Percentiles rank a stretch among this genome's conserved stretches.
These are phyloP conservation scores for Papiliotrema fonsecae DNA, from an alignment of 1,284 basidiomycete genomes.

Conservation along the genomic window DNA sequence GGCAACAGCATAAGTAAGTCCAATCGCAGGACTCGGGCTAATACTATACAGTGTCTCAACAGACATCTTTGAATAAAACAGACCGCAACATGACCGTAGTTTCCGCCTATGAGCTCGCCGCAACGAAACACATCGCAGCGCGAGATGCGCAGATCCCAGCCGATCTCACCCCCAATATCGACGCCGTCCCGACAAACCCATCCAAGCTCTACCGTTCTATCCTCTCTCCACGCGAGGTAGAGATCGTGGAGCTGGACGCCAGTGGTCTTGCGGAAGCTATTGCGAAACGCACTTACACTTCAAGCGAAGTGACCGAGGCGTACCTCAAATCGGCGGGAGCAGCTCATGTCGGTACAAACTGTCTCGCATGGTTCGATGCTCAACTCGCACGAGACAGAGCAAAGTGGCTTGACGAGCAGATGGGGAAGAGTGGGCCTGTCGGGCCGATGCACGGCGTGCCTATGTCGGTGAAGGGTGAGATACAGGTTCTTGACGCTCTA, in stretches of 20 bases:
- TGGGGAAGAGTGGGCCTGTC: slow-evolving; percentile 52
- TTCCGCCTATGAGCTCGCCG: neutral
- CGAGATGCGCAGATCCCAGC: slow-evolving; percentile 3
- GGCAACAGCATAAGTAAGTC: too few relatives aligned
- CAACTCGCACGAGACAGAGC: slow-evolving; percentile 57
- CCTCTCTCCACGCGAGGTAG: slow-evolving; percentile 20
- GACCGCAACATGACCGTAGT: neutral
- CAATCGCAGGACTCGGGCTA: too few relatives aligned
- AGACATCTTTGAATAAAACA: too few relatives aligned
- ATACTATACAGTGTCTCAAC: too few relatives aligned
- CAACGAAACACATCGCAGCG: neutral
- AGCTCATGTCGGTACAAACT: slow-evolving; percentile 54
- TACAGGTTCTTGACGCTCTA: neutral
- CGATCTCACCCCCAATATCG: neutral
- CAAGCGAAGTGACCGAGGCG: slow-evolving; percentile 29
- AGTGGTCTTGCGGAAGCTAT: slow-evolving; percentile 35
- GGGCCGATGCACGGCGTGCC: slow-evolving; percentile 63
- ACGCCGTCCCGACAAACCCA: slow-evolving; percentile 7
- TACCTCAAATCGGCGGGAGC: slow-evolving; percentile 23
- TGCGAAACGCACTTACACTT: slow-evolving; percentile 19
- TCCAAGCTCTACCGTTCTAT: slow-evolving; percentile 10
- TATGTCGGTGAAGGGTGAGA: slow-evolving; percentile 55
- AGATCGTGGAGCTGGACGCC: slow-evolving; percentile 36
- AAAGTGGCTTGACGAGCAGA: slow-evolving; percentile 56
- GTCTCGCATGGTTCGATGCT: slow-evolving; percentile 64